A percentile compares a stretch with the other conserved stretches of the same genome.
Evolutionary conservation across 352 stramenopile species (phyloP).

Genomic region (Plasmopara viticola): DNA sequence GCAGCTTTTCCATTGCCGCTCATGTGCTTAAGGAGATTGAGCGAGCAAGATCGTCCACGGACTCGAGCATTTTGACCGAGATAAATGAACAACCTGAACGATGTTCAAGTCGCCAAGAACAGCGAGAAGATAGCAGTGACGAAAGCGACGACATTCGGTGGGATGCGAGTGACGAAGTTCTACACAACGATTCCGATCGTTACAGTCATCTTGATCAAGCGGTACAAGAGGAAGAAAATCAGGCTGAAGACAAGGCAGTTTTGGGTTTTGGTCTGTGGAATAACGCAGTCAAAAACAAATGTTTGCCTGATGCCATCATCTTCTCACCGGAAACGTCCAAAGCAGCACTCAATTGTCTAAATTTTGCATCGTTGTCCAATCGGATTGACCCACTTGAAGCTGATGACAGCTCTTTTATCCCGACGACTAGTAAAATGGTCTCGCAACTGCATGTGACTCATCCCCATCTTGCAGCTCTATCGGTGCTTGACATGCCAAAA

Average conservation of each 20-base stretch:
- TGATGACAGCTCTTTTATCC: constrained; percentile 14
- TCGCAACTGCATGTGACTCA: constrained; percentile 31
- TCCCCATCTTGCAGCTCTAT: constrained; percentile 13
- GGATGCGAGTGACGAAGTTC: constrained; percentile 13
- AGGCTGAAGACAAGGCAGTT: constrained; percentile 24
- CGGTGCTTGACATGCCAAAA: constrained; percentile 16
- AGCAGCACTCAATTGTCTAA: constrained; percentile 1
- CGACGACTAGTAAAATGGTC: constrained; percentile 28
- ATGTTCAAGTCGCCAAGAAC: constrained; percentile 6
- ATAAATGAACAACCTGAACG: constrained; percentile 22
- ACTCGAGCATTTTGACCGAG: constrained; percentile 11
- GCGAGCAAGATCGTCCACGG: constrained; percentile 21
- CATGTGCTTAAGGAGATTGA: constrained; percentile 44
- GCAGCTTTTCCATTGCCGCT: constrained; percentile 58
- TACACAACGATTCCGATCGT: constrained; percentile 10
- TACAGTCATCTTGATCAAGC: constrained; percentile 2
- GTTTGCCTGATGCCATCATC: constrained; percentile 46
- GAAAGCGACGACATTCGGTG: constrained; percentile 21
- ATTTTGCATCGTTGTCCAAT: constrained; percentile 5
- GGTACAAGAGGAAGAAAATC: constrained; percentile 1
- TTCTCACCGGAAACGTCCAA: constrained; percentile 17
- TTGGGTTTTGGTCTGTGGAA: constrained; percentile 60
- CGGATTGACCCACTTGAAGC: constrained; percentile 1
- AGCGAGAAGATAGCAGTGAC: constrained; percentile 22
- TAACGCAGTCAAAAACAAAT: constrained; percentile 35